Percentiles rank a stretch among this genome's conserved stretches.
Evolutionary conservation across 1,139 yeast species (phyloP).

Genomic region (Yamadazyma diospyri): DNA sequence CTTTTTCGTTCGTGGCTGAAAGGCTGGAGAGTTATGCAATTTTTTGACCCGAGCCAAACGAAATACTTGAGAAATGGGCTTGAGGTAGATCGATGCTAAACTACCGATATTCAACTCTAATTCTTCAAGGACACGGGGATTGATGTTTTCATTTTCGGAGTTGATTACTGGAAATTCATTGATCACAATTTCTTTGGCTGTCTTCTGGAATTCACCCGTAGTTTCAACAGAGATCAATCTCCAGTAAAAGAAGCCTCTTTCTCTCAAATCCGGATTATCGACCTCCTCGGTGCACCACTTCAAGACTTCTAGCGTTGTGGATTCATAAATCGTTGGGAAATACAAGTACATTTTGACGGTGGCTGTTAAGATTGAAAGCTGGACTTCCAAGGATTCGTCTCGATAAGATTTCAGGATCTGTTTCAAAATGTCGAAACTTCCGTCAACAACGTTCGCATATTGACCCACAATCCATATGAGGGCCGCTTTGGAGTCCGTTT

Average conservation of each 20-base stretch:
- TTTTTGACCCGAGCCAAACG: constrained; percentile 55
- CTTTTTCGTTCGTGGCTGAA: constrained; percentile 28
- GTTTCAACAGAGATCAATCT: constrained; percentile 57
- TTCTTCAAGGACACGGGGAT: constrained; percentile 71
- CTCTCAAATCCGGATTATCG: constrained; percentile 79
- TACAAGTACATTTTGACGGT: constrained; percentile 65
- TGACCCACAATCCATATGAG: constrained; percentile 85
- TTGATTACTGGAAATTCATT: constrained; percentile 62
- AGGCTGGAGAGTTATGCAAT: constrained; percentile 62
- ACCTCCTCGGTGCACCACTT: constrained; percentile 73
- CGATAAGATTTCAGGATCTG: constrained; percentile 46
- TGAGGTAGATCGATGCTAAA: constrained; percentile 77
- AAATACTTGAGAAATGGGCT: constrained; percentile 79
- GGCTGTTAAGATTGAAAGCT: constrained; percentile 71
- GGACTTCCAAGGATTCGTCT: constrained; percentile 71
- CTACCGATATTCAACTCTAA: constrained; percentile 79
- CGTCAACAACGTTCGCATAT: constrained; percentile 50
- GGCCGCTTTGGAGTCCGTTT: constrained; percentile 76
- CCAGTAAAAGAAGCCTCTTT: constrained; percentile 86
- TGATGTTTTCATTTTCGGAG: constrained; percentile 67
- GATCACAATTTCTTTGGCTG: constrained; percentile 55
- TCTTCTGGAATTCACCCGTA: constrained; percentile 30
- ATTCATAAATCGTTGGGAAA: constrained; percentile 54
- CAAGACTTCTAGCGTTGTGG: constrained; percentile 54
- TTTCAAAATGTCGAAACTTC: constrained; percentile 44